Evolutionary conservation across 371 early-diverging fungal genomes (phyloP).

Genomic region (Syncephalastrum racemosum): DNA sequence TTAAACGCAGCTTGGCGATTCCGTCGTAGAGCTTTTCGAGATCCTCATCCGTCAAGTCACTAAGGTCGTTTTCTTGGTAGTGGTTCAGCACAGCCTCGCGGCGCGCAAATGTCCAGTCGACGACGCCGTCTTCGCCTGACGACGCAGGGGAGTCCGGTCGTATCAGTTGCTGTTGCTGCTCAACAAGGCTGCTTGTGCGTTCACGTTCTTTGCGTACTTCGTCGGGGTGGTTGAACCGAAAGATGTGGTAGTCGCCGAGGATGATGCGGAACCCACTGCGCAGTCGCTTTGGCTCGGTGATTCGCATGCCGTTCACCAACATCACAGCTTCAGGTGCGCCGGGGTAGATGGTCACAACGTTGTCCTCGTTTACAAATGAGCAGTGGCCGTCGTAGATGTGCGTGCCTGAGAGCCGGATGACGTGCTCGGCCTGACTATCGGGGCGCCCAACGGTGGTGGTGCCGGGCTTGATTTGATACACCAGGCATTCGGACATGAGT

Average conservation of each 20-base stretch:
- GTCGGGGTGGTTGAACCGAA: slow-evolving; percentile 84
- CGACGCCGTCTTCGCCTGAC: slow-evolving; percentile 47
- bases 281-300: slow-evolving; percentile 56
- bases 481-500: slow-evolving; percentile 82
- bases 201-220: slow-evolving; percentile 72
- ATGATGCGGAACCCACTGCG: slow-evolving; percentile 77
- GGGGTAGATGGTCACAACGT: slow-evolving; percentile 64
- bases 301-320: slow-evolving; percentile 73
- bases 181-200: slow-evolving; percentile 9
- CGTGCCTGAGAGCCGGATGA: slow-evolving; percentile 71
- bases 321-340: slow-evolving; percentile 46
- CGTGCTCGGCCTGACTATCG: slow-evolving; percentile 47
- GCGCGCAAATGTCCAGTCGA: slow-evolving; percentile 73
- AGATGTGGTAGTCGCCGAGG: slow-evolving; percentile 78
- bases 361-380: slow-evolving; percentile 63
- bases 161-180: slow-evolving; percentile 1
- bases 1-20: slow-evolving; percentile 30
- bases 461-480: slow-evolving; percentile 82
- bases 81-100: slow-evolving; percentile 57
- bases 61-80: slow-evolving; percentile 25
- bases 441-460: slow-evolving; percentile 68
- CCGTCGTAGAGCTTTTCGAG: slow-evolving; percentile 43
- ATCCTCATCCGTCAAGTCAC: slow-evolving; percentile 43
- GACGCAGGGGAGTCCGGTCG: slow-evolving; percentile 39
- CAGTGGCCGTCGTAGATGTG: slow-evolving; percentile 77